Conservation (phyloP, 805 yeast genomes). For the Starmerella ratchasimensis region DNA sequence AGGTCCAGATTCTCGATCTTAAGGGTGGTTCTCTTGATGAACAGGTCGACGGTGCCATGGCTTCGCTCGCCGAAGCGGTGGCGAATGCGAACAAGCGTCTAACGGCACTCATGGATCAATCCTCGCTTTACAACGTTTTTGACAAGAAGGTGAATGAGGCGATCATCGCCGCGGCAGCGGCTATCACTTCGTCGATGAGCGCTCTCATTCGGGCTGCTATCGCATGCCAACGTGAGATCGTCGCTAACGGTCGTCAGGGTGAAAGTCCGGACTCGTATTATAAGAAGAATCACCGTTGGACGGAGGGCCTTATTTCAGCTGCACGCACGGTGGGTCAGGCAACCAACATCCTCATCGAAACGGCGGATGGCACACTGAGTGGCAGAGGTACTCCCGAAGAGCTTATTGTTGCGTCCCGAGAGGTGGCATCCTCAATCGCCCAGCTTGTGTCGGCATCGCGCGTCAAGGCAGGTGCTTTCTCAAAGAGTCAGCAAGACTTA, state of each 20-base stretch:
- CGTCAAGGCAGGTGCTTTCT: constrained; percentile 64
- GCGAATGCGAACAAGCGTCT: constrained; percentile 51
- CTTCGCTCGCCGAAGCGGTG: constrained; percentile 56
- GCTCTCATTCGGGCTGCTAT: constrained; percentile 61
- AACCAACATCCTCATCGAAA: constrained; percentile 63
- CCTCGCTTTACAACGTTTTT: constrained; percentile 28
- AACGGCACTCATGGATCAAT: constrained; percentile 35
- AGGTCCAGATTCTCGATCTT: constrained; percentile 21
- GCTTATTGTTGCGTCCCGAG: constrained; percentile 78
- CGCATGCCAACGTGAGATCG: constrained; percentile 71
- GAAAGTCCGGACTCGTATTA: constrained; percentile 61
- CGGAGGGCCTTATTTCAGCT: constrained; percentile 83
- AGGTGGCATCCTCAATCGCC: constrained; percentile 84
- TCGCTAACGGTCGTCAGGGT: constrained; percentile 51
- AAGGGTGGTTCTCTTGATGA: constrained; percentile 39
- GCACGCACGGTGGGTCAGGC: constrained; percentile 76
- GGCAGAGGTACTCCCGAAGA: constrained; percentile 60
- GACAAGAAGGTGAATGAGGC: constrained; percentile 64
- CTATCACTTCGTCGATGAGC: constrained; percentile 66
- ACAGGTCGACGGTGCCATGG: constrained; percentile 63
- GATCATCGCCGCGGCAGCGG: constrained; percentile 61
- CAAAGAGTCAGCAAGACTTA: constrained; percentile 60
- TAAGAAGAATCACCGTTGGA: constrained; percentile 81
- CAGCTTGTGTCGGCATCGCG: constrained; percentile 86
- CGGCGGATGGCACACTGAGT: constrained; percentile 73